Percentiles rank a stretch among this genome's conserved stretches.
These are phyloP conservation scores for Talaromyces sp. DNA, from an alignment of 2,329 filamentous ascomycete species.

Conservation along the genomic window DNA sequence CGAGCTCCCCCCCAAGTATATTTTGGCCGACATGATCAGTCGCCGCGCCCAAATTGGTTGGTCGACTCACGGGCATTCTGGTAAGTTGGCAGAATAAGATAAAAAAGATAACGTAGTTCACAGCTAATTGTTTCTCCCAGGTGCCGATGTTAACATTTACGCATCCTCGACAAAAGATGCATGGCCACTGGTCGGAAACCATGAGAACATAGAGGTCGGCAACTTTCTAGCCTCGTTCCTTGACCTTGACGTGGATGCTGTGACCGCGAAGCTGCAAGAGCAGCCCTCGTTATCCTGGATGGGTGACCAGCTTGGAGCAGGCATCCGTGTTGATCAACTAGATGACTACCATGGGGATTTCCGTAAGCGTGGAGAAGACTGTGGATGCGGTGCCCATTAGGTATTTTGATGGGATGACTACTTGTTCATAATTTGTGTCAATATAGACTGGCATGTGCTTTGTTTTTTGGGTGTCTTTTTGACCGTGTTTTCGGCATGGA, in stretches of 20 bases:
- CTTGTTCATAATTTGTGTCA: background rate
- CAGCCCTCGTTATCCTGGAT: constrained; percentile 32
- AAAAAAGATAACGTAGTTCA: background rate
- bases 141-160: constrained; percentile 95
- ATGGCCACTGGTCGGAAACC: constrained; percentile 68
- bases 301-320: constrained; percentile 33
- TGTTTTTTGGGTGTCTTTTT: background rate
- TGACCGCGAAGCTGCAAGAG: constrained; percentile 67
- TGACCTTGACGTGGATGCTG: constrained; percentile 67
- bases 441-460: background rate
- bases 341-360: constrained; percentile 43
- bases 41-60: constrained; percentile 85
- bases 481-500: background rate
- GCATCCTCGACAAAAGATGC: constrained; percentile 63
- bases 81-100: constrained; percentile 21
- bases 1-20: constrained; percentile 51
- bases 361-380: constrained; percentile 16
- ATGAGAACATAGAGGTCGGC: constrained; percentile 92
- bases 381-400: constrained; percentile 8
- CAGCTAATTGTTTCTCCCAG: constrained; percentile 33
- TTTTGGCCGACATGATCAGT: constrained; percentile 81
- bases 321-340: constrained; percentile 32
- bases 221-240: constrained; percentile 75
- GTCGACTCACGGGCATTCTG: constrained; percentile 85
- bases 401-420: background rate